A percentile compares a stretch with the other conserved stretches of the same genome.
Conservation (phyloP, 192 early-diverging fungal genomes). For the Chytriomyces sp. region DNA sequence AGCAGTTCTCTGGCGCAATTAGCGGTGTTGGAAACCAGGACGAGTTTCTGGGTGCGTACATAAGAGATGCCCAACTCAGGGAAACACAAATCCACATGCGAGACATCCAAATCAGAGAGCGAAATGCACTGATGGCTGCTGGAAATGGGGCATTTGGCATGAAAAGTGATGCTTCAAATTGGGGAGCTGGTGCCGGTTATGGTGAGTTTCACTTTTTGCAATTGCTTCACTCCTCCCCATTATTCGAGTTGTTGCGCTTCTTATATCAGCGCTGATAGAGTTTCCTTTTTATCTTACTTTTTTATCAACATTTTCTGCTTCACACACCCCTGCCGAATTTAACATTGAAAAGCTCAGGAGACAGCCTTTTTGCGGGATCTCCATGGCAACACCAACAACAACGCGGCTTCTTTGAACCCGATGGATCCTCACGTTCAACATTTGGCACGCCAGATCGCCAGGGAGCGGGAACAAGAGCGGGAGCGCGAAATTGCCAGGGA, state of each 20-base stretch:
- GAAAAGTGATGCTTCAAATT: background rate
- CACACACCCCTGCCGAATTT: background rate
- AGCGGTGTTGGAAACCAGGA: conserved; percentile 33
- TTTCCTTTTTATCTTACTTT: background rate
- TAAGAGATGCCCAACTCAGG: conserved; percentile 51
- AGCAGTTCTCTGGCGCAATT: conserved; percentile 4
- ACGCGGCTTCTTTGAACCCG: background rate
- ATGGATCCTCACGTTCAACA: conserved; percentile 22
- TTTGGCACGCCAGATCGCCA: background rate
- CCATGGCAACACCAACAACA: conserved; percentile 13
- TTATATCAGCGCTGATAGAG: background rate
- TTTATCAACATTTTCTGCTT: background rate
- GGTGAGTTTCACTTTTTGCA: conserved; percentile 16
- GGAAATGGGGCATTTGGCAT: background rate
- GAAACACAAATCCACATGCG: conserved; percentile 44
- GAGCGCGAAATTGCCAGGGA: conserved; percentile 12
- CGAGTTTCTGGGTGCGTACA: conserved; percentile 44
- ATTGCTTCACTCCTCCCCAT: background rate
- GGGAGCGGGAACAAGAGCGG: conserved; percentile 17
- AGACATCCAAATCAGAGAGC: conserved; percentile 44
- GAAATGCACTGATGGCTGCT: conserved; percentile 12
- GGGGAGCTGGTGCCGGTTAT: conserved; percentile 15
- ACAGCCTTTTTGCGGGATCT: conserved; percentile 18
- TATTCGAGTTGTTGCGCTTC: background rate
- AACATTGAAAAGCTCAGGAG: conserved; percentile 18